A percentile compares a stretch with the other conserved stretches of the same genome.
These are phyloP conservation scores for Microbotryum scabiosae DNA, from an alignment of 1,284 basidiomycete species.

Conservation along the genomic window DNA sequence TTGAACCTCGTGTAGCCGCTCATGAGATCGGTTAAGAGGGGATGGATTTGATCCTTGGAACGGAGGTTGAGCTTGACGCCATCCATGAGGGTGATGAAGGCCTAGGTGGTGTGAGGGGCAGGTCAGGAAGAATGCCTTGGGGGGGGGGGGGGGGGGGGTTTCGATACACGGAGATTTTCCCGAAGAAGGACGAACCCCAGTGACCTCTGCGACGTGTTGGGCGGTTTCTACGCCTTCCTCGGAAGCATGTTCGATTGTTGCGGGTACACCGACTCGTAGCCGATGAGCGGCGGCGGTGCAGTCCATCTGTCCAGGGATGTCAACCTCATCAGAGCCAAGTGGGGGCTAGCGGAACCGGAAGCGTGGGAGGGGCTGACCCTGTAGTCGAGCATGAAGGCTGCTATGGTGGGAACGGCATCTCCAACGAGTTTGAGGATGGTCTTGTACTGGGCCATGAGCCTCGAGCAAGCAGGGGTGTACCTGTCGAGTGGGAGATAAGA, in stretches of 20 bases:
- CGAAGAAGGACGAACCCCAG: no score
- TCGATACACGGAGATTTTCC: no score
- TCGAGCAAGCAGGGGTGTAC: slow-evolving; percentile 91
- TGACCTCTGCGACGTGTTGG: slow-evolving; percentile 98
- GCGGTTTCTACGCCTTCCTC: slow-evolving; percentile 73
- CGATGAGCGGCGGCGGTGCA: slow-evolving; percentile 84
- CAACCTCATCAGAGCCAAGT: neutral
- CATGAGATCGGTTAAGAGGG: slow-evolving; percentile 86
- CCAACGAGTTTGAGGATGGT: slow-evolving; percentile 88
- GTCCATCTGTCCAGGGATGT: slow-evolving; percentile 63
- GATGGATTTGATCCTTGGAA: slow-evolving; percentile 95
- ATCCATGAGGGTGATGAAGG: slow-evolving; percentile 98
- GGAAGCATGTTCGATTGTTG: slow-evolving; percentile 82
- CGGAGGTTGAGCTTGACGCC: slow-evolving; percentile 83
- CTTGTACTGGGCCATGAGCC: slow-evolving; percentile 90
- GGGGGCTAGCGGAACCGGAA: neutral
- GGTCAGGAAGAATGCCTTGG: no score
- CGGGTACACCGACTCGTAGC: slow-evolving; percentile 84
- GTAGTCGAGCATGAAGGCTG: slow-evolving; percentile 86
- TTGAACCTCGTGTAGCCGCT: slow-evolving; percentile 86
- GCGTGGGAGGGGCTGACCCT: slow-evolving; percentile 49
- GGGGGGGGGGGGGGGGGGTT: no score
- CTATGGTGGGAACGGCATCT: slow-evolving; percentile 70
- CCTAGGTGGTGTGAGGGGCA: slow-evolving; percentile 45
- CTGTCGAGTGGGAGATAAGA: slow-evolving; percentile 46